Conservation (phyloP, 1,284 basidiomycete species). For the Ceratobasidium sp. region DNA sequence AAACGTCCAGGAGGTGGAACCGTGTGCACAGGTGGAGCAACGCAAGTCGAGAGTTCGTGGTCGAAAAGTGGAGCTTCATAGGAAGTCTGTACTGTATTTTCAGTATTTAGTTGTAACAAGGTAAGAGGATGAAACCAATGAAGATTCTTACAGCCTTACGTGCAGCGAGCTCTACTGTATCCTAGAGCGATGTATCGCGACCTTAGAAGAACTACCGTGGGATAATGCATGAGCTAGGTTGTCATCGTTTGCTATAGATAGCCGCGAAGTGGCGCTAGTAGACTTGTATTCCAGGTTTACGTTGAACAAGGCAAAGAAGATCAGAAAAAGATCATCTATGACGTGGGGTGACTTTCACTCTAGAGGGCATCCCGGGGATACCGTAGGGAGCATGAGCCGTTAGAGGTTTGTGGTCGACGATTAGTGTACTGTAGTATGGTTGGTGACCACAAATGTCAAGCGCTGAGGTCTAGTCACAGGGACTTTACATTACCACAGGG, state of each 20-base stretch:
- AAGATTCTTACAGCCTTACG: no score
- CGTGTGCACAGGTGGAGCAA: not conserved
- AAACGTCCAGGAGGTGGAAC: not conserved
- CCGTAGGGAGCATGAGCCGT: no score
- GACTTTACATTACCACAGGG: conserved; percentile 24
- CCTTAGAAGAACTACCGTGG: not conserved
- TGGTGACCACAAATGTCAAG: conserved; percentile 1
- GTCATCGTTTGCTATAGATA: not conserved
- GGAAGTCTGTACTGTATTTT: not conserved
- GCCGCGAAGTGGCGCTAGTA: not conserved
- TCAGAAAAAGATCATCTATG: not conserved
- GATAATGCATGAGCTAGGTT: not conserved
- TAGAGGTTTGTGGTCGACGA: not conserved
- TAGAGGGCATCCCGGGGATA: not conserved
- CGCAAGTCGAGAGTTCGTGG: not conserved
- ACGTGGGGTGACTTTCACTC: not conserved
- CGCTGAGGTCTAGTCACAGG: not conserved
- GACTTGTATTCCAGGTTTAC: not conserved
- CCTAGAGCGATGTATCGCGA: no score
- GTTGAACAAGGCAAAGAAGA: not conserved
- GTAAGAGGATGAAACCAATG: no score
- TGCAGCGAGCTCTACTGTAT: not conserved
- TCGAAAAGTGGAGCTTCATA: not conserved
- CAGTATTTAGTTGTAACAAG: no score
- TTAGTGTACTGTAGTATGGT: no score